Base-by-base conservation (phyloP, 2,329 filamentous ascomycete species). In the Alternaria arborescens region DNA sequence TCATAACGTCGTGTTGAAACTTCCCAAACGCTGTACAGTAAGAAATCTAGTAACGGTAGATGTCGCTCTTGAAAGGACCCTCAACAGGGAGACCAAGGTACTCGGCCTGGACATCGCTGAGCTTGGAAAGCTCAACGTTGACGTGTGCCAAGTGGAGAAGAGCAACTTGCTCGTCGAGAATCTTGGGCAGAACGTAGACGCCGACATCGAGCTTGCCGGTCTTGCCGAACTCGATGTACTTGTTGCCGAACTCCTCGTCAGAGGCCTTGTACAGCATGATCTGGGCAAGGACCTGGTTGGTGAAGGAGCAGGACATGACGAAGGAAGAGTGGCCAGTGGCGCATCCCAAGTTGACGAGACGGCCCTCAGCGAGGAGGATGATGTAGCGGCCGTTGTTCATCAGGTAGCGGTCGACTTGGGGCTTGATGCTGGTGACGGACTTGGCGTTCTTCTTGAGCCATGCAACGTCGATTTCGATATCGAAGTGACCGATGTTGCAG, bases 221-320 rank as follows among this genome's bases (percentile, higher is more conserved):
- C 87, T 94, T 92, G 84, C 91, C 93, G 81, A 97, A 99, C 85
- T 97, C 95, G 76, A 94, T 84, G 85, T 97, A 97, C 88, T 97
- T 97, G 84, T 92, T 85, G 83, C 90, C 88, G 82, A 97, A 99
- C 60, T 85, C 90, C 80, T 87, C 88, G 80, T 98, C 94, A 76
- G 90, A 87, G 77, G 89, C 90, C 91, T 98, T 98, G 91, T 84
- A 99, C 78, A 99, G 86, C 86, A 97, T 91, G 85, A 99, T 98
- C 87, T 99, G 95, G 72, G 95, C 95, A 81, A 99, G 92, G 77
- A 98, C 95, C 88, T 99, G 95, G 91, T 99, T 99, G 88, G 94
- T 97, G 91, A 99, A 99, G 69, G 94, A 98, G 91, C 95, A 99
- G 76, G 94, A 97, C 95, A 99, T 98, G 87, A 99, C 95, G 84